phyloP scores from a whole-genome alignment of 176 grass and related monocot species.

The Neostapfia colusana region DNA sequence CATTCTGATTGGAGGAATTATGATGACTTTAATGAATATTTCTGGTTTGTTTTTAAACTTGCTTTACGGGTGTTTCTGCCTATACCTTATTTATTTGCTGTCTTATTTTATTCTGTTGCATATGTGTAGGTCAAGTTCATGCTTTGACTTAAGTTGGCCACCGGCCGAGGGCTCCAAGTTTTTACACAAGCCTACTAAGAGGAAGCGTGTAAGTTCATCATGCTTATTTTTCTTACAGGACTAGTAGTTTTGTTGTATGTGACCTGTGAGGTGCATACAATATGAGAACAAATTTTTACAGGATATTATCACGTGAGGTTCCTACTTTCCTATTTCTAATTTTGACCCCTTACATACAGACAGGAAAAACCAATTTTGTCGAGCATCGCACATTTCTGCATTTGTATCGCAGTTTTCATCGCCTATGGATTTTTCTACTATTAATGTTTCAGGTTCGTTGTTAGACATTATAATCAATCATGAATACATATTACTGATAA shows the following conservation, averaged over 20 bases:
- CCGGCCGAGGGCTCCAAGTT: constrained; percentile 62
- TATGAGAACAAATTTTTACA: neutral
- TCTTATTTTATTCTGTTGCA: constrained; percentile 29
- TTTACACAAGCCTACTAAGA: constrained; percentile 69
- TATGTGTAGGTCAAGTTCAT: constrained; percentile 69
- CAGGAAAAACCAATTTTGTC: constrained; percentile 90
- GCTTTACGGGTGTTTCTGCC: constrained; percentile 15
- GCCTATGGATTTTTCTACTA: constrained; percentile 96
- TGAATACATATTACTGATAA: constrained; percentile 13
- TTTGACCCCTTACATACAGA: constrained; percentile 49
- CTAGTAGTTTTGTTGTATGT: neutral
- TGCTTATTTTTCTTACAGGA: constrained; percentile 1
- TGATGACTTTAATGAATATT: constrained; percentile 99
- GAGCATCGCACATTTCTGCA: constrained; percentile 98
- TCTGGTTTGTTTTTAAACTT: constrained; percentile 59
- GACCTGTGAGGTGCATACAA: constrained; percentile 2
- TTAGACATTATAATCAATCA: constrained; percentile 10
- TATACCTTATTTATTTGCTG: constrained; percentile 6
- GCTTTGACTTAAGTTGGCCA: constrained; percentile 75
- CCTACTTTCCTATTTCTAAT: constrained; percentile 15
- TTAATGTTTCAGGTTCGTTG: constrained; percentile 91
- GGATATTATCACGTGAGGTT: neutral
- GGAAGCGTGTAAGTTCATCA: constrained; percentile 72
- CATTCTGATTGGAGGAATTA: constrained; percentile 96
- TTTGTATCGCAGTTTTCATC: constrained; percentile 92